Evolutionary conservation across 2,329 filamentous ascomycete genomes (phyloP), one percentile per base, ranked within the genome.

Genomic region (Stromatinia cepivora): DNA sequence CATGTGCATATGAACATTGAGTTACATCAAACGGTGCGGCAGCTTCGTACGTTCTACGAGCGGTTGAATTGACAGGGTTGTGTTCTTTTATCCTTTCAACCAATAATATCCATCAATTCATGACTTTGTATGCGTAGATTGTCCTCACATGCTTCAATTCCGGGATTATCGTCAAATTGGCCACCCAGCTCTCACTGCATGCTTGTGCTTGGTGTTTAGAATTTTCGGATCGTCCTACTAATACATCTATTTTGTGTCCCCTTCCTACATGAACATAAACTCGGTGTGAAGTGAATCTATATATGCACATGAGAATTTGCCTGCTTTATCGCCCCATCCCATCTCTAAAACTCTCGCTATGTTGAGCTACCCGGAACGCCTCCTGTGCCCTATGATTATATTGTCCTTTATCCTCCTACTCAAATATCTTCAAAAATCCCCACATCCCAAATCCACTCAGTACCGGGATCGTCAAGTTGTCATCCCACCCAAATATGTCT

Each of bases 391-490:
- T 62, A 34, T 63, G 45, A 54, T 46, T 53, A 52, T 34, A 42
- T 68, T 63, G n/a, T 22, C 45, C 36, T 34, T 50, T 70, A 39
- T 69, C 71, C 63, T 61, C 73, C 74, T 78, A 79, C 66, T 90
- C 90, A 84, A 97, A 97, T 62, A 93, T 80, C 82, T 92, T 96
- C 76, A 98, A 84, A 79, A 99, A 97, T 0, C 90, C 91, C 90
- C 92, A 97, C 71, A 99, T 88, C 9, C 94, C 94, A 58, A 93
- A 81, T 34, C 94, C 93, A 78, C 93, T 97, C 63, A 99, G 84
- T 36, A 97, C 88, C 2, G 95, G 95, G 79, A 99, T 99, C 63
- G 94, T 98, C 75, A 99, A 83, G 80, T 99, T 99, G 81, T 99
- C 95, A 77, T 99, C 95, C 91, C 93, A 94, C 61, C 93, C 92